A percentile compares a stretch with the other conserved stretches of the same genome.
phyloP scores from a whole-genome alignment of 1,284 basidiomycete species.

The Malassezia furfur region DNA sequence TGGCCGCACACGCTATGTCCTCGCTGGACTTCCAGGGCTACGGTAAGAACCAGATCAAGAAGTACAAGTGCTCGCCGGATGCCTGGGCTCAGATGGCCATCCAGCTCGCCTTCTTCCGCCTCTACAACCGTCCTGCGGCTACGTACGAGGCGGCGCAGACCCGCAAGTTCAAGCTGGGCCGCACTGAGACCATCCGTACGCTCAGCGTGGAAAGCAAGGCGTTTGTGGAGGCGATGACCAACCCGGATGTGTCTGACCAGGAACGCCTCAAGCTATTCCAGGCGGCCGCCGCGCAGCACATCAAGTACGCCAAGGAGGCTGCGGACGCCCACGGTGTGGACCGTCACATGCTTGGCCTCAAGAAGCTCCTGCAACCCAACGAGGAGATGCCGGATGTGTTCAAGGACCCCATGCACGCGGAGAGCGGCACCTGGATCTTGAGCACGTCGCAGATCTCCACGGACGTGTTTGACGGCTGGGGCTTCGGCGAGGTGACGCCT shows the following conservation, averaged over 20 bases:
- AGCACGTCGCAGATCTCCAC: constrained; percentile 80
- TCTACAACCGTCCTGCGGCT: constrained; percentile 66
- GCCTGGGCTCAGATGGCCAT: constrained; percentile 89
- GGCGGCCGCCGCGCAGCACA: constrained; percentile 68
- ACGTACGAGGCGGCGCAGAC: constrained; percentile 94
- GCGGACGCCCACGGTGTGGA: constrained; percentile 92
- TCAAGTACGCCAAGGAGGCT: constrained; percentile 78
- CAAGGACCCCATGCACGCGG: constrained; percentile 63
- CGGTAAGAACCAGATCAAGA: constrained; percentile 81
- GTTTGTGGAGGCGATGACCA: constrained; percentile 80
- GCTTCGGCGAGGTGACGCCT: constrained; percentile 80
- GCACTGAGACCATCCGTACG: constrained; percentile 88
- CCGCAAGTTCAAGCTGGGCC: constrained; percentile 76
- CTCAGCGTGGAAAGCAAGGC: constrained; percentile 71
- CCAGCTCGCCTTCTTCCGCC: constrained; percentile 82
- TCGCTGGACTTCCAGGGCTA: constrained; percentile 81
- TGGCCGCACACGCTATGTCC: constrained; percentile 69
- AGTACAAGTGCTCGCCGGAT: constrained; percentile 79
- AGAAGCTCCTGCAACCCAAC: constrained; percentile 66
- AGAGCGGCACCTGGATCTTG: constrained; percentile 79
- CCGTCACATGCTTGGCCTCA: constrained; percentile 83
- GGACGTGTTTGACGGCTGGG: constrained; percentile 83
- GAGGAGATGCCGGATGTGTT: constrained; percentile 72
- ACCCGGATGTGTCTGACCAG: constrained; percentile 54
- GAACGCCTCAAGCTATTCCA: constrained; percentile 65